These are phyloP conservation scores for Sistotremastrum niveocremeum DNA, from an alignment of 768 basidiomycete genomes.

Conservation along the genomic window DNA sequence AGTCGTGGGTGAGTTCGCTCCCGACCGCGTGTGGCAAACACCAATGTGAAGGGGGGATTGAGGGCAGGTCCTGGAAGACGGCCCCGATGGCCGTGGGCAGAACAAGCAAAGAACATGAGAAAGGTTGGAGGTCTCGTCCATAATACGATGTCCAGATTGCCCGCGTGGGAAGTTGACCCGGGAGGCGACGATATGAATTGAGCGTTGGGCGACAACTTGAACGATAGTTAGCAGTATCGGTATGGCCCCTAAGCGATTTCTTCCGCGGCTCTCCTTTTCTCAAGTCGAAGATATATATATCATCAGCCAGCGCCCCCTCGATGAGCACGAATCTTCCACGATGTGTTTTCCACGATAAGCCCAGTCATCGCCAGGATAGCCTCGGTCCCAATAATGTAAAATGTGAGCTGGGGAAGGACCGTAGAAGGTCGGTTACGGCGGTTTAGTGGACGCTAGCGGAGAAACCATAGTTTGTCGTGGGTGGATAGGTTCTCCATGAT, in stretches of 20 bases:
- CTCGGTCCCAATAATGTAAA: constrained; percentile 88
- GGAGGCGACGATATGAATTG: constrained; percentile 71
- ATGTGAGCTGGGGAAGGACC: constrained; percentile 59
- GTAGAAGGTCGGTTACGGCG: constrained; percentile 85
- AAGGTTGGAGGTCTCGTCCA: too few species aligned
- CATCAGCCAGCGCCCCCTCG: constrained; percentile 85
- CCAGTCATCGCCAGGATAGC: constrained; percentile 66
- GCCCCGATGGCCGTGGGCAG: too few species aligned
- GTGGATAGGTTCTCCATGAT: constrained; percentile 82
- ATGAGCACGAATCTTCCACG: constrained; percentile 76
- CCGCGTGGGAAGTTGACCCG: too few species aligned
- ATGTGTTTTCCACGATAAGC: constrained; percentile 69
- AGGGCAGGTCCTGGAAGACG: too few species aligned
- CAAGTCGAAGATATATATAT: constrained; percentile 90
- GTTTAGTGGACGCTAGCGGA: constrained; percentile 76
- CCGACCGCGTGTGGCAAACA: too few species aligned
- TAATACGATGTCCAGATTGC: too few species aligned
- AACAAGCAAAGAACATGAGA: too few species aligned
- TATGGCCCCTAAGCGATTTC: constrained; percentile 59
- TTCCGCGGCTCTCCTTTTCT: constrained; percentile 76
- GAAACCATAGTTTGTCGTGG: constrained; percentile 86
- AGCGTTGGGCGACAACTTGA: constrained; percentile 77
- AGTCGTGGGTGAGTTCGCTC: too few species aligned
- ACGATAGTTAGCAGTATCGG: constrained; percentile 89
- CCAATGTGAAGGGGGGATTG: too few species aligned